phyloP scores from a whole-genome alignment of 768 basidiomycete species.

The Leccinum disarticulatum region DNA sequence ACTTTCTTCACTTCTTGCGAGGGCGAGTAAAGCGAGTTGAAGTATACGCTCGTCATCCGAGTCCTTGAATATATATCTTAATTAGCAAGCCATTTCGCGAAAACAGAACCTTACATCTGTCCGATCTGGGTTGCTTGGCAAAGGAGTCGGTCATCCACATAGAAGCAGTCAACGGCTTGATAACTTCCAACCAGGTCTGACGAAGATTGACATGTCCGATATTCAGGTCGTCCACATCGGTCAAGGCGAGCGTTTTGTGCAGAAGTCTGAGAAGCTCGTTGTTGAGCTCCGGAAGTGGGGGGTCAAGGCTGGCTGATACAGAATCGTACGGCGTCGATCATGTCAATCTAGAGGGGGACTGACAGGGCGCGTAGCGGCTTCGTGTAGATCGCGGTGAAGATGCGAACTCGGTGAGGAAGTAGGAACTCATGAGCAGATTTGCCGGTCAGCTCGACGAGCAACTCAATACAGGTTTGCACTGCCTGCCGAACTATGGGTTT shows the following conservation, averaged over 20 bases:
- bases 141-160: slow-evolving; percentile 96
- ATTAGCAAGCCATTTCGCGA: background rate
- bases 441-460: slow-evolving; percentile 72
- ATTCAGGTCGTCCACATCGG: slow-evolving; percentile 91
- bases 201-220: slow-evolving; percentile 74
- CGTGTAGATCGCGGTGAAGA: slow-evolving; percentile 89
- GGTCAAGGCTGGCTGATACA: slow-evolving; percentile 75
- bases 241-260: slow-evolving; percentile 90
- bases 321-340: slow-evolving; percentile 96
- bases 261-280: slow-evolving; percentile 70
- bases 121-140: slow-evolving; percentile 78
- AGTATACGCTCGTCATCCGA: slow-evolving; percentile 90
- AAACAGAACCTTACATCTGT: slow-evolving; percentile 58
- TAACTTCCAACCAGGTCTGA: slow-evolving; percentile 79
- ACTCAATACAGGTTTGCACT: slow-evolving; percentile 74
- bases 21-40: slow-evolving; percentile 81
- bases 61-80: slow-evolving; percentile 30
- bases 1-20: slow-evolving; percentile 92
- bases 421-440: slow-evolving; percentile 78
- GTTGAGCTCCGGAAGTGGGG: slow-evolving; percentile 86
- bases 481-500: slow-evolving; percentile 83
- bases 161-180: slow-evolving; percentile 88
- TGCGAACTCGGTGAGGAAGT: slow-evolving; percentile 79
- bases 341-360: slow-evolving; percentile 93
- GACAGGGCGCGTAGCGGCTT: slow-evolving; percentile 96